phyloP scores from a whole-genome alignment of 2,329 filamentous ascomycete species.

The Venturia effusa region DNA sequence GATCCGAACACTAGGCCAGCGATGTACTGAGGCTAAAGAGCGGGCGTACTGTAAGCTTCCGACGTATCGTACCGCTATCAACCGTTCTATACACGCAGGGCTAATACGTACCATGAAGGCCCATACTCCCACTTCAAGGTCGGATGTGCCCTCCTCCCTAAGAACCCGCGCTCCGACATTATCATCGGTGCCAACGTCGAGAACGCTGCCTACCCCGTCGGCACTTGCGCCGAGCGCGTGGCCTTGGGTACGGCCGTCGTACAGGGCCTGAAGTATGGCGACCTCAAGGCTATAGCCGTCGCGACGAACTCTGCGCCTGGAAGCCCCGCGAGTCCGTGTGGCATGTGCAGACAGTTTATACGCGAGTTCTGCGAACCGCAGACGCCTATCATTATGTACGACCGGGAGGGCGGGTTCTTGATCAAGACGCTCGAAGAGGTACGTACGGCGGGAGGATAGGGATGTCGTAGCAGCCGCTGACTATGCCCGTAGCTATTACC shows the following conservation, averaged over 20 bases:
- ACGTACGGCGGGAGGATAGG: not conserved
- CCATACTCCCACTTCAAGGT: conserved; percentile 90
- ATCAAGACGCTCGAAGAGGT: conserved; percentile 42
- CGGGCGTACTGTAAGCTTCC: conserved; percentile 61
- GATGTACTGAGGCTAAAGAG: conserved; percentile 60
- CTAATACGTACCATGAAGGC: conserved; percentile 30
- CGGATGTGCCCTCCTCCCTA: conserved; percentile 62
- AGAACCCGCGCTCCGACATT: conserved; percentile 12
- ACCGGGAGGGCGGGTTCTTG: conserved; percentile 63
- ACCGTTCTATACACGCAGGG: conserved; percentile 1
- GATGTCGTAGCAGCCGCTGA: not conserved
- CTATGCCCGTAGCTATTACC: conserved; percentile 16
- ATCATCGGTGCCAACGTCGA: conserved; percentile 68
- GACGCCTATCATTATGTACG: conserved; percentile 41
- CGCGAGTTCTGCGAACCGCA: conserved; percentile 33
- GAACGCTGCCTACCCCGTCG: conserved; percentile 85
- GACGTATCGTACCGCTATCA: not conserved
- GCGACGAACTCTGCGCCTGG: conserved; percentile 56
- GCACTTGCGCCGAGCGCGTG: conserved; percentile 92
- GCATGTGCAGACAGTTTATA: conserved; percentile 85
- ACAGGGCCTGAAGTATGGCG: conserved; percentile 33
- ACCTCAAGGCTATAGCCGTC: conserved; percentile 73
- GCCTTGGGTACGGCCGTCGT: conserved; percentile 72
- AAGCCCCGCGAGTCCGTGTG: conserved; percentile 54
- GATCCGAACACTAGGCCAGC: conserved; percentile 50